Evolutionary conservation across 495 filamentous ascomycete species (phyloP), one percentile per base, ranked within the genome.

Genomic region (Penicillium roqueforti): DNA sequence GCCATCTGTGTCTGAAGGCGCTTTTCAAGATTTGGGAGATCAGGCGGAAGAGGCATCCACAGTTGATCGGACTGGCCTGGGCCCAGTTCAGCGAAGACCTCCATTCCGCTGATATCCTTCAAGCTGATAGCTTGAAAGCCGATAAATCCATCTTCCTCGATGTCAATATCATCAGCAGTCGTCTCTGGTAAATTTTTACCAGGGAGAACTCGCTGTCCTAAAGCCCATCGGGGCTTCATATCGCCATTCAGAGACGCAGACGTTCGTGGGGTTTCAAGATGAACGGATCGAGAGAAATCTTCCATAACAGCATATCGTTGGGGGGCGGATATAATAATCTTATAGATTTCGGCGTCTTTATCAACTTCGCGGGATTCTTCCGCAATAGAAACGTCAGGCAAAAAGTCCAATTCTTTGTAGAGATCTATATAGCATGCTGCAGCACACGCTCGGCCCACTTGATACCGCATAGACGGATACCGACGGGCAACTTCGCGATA

Each of bases 401-500:
- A 45, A 39, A 65, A 40, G 37, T 67, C 63, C 39, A 68, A 46
- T 54, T 68, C 63, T 49, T 60, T 55, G 53, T 68, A 65, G 23
- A 67, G 48, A 47, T 67, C 55, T 23, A 53, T 58, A 57, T 68
- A 68, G 31, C 60, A 46, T 28, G 63, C 65, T 37, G 51, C 57
- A 58, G 65, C 65, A 62, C 60, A 68, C 18, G 63, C 65, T 36
- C 60, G 60, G 44, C 54, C 63, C 13, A 64, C 57, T 53, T 68
- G 50, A 51, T 47, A 68, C 39, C 37, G 59, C 36, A 57, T 57
- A 52, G 51, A 53, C 26, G 47, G 53, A 53, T 53, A 61, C 28
- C 37, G 60, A 46, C 40, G 54, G 48, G 48, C 55, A 47, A 72
- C 48, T 29, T 36, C 39, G 9, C 65, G 59, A 45, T 66, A 68